Conservation (phyloP, 345 rosid genomes). For the Lumnitzera littorea region DNA sequence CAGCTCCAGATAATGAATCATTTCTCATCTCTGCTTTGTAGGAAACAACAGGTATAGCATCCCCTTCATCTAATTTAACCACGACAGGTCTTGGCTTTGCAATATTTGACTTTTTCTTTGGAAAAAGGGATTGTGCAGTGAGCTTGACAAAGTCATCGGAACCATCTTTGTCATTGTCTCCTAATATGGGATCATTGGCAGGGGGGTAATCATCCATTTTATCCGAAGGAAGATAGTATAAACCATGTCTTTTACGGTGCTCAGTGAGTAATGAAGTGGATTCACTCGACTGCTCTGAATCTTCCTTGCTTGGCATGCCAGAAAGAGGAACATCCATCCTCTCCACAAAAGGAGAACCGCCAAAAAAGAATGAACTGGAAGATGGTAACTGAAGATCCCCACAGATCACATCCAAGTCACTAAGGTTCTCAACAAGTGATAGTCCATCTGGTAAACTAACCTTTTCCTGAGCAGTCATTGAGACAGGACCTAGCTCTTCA, state of each 20-base stretch:
- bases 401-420: conserved; percentile 53
- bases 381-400: conserved; percentile 35
- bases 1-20: conserved; percentile 52
- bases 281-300: conserved; percentile 48
- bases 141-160: conserved; percentile 41
- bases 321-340: conserved; percentile 29
- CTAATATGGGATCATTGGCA: conserved; percentile 51
- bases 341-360: conserved; percentile 26
- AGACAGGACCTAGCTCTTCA: conserved; percentile 73
- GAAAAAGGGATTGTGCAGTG: conserved; percentile 42
- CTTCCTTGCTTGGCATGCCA: conserved; percentile 37
- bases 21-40: conserved; percentile 31
- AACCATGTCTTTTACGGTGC: conserved; percentile 82
- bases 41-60: conserved; percentile 18
- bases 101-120: conserved; percentile 45
- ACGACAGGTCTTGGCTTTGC: conserved; percentile 89
- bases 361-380: conserved; percentile 34
- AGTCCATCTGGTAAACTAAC: conserved; percentile 59
- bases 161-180: conserved; percentile 24
- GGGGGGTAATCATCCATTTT: conserved; percentile 61
- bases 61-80: conserved; percentile 78
- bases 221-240: conserved; percentile 71
- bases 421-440: conserved; percentile 61
- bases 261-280: conserved; percentile 71
- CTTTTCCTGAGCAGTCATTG: conserved; percentile 58